phyloP scores from a whole-genome alignment of 768 basidiomycete genomes.

The Jaapia argillacea region DNA sequence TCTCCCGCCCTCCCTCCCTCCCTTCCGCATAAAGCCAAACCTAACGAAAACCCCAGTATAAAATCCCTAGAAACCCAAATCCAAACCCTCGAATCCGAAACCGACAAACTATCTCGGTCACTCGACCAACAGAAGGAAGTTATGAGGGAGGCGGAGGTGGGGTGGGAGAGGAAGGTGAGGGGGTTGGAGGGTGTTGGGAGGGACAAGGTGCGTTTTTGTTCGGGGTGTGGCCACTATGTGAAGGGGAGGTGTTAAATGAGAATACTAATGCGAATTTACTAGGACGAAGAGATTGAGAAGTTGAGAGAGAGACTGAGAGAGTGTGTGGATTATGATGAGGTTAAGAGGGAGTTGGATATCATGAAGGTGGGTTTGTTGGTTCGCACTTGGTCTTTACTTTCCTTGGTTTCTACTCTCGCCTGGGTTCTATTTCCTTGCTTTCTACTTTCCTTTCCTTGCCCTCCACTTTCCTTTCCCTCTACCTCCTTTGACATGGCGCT shows the following conservation, averaged over 20 bases:
- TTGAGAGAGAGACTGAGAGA: constrained; percentile 61
- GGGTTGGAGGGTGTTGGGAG: constrained; percentile 51
- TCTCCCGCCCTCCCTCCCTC: too few species aligned
- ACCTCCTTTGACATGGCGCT: too few species aligned
- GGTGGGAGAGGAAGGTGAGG: constrained; percentile 42
- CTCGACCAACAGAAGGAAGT: constrained; percentile 51
- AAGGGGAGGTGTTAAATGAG: constrained; percentile 3
- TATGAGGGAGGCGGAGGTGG: constrained; percentile 36
- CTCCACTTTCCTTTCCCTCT: too few species aligned
- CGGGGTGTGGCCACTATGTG: not conserved
- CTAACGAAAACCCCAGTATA: constrained; percentile 34
- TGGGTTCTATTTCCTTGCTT: too few species aligned
- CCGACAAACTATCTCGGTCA: constrained; percentile 54
- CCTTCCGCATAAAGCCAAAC: too few species aligned
- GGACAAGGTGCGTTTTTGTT: constrained; percentile 30
- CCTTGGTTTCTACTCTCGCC: too few species aligned
- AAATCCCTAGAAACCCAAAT: constrained; percentile 66
- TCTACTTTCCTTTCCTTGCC: too few species aligned
- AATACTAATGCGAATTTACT: too few species aligned
- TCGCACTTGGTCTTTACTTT: not conserved
- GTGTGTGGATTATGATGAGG: constrained; percentile 87
- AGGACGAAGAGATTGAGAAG: constrained; percentile 36
- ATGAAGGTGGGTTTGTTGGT: constrained; percentile 72
- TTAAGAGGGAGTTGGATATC: constrained; percentile 96
- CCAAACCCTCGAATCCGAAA: constrained; percentile 66